A percentile compares a stretch with the other conserved stretches of the same genome.
These are phyloP conservation scores for Miscanthus sacchariflorus DNA, from an alignment of 202 grass and related monocot species.

Conservation along the genomic window DNA sequence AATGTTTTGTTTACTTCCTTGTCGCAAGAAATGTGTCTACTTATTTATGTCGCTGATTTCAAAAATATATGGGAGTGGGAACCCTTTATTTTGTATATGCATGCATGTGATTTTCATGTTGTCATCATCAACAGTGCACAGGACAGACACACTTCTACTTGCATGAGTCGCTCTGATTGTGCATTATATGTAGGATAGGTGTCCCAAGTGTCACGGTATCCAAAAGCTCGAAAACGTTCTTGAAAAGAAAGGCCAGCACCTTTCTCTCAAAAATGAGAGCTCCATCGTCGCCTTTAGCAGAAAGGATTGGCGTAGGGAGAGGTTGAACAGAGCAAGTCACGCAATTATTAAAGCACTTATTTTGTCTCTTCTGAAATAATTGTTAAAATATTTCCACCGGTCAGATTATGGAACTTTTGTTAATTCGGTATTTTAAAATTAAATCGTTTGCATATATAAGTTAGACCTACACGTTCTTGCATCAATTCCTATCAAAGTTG, in stretches of 20 bases:
- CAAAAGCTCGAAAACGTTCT: conserved; percentile 33
- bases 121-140: conserved; percentile 21
- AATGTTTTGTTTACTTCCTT: background rate
- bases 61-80: conserved; percentile 6
- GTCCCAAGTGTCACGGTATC: conserved; percentile 23
- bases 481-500: background rate
- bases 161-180: background rate
- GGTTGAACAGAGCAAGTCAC: conserved; percentile 6
- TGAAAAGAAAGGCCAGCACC: background rate
- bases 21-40: background rate
- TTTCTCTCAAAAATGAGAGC: conserved; percentile 34
- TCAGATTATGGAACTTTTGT: background rate
- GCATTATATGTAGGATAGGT: background rate
- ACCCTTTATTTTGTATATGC: background rate
- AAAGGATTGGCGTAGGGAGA: conserved; percentile 12
- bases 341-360: conserved; percentile 21
- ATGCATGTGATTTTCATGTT: conserved; percentile 6
- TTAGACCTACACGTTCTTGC: background rate
- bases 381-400: background rate
- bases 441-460: background rate
- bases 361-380: background rate
- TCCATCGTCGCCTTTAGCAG: conserved; percentile 6
- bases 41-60: background rate
- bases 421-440: background rate
- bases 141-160: conserved; percentile 35